phyloP scores from a whole-genome alignment of 1,284 basidiomycete species.

The Trichosporon coremiiforme region DNA sequence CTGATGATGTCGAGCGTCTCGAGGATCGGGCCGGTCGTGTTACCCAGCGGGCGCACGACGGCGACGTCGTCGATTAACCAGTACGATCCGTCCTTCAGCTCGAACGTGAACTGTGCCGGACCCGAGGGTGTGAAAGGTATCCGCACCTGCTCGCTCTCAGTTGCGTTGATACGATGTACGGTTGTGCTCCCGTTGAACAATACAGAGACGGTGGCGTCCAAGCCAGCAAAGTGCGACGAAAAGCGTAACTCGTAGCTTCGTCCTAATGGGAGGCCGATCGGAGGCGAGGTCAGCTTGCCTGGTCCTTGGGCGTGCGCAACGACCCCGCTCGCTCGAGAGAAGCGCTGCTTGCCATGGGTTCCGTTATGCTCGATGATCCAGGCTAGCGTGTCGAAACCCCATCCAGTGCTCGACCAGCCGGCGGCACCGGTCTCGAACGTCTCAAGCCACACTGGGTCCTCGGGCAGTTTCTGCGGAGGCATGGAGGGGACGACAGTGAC shows the following conservation, averaged over 20 bases:
- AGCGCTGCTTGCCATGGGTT: constrained; percentile 6
- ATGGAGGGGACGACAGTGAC: constrained; percentile 14
- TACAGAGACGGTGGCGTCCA: background rate
- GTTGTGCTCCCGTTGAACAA: background rate
- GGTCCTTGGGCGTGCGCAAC: background rate
- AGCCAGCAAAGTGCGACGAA: background rate
- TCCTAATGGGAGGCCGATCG: background rate
- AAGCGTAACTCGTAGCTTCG: constrained; percentile 18
- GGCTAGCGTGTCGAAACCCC: constrained; percentile 8
- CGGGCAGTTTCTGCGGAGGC: background rate
- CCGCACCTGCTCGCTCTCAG: background rate
- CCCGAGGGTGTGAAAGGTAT: background rate
- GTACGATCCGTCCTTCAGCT: background rate
- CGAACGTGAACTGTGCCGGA: background rate
- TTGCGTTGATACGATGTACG: background rate
- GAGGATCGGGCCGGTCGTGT: background rate
- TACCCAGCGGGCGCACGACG: constrained; percentile 11
- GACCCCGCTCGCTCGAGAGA: constrained; percentile 3
- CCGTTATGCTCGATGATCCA: background rate
- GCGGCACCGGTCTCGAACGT: constrained; percentile 5
- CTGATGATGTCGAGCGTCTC: constrained; percentile 24
- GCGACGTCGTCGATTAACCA: constrained; percentile 23
- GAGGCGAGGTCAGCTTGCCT: background rate
- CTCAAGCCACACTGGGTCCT: constrained; percentile 20
- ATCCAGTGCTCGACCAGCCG: background rate